These are phyloP conservation scores for Gyromitra esculenta DNA, from an alignment of 2,329 filamentous ascomycete genomes.

Conservation along the genomic window DNA sequence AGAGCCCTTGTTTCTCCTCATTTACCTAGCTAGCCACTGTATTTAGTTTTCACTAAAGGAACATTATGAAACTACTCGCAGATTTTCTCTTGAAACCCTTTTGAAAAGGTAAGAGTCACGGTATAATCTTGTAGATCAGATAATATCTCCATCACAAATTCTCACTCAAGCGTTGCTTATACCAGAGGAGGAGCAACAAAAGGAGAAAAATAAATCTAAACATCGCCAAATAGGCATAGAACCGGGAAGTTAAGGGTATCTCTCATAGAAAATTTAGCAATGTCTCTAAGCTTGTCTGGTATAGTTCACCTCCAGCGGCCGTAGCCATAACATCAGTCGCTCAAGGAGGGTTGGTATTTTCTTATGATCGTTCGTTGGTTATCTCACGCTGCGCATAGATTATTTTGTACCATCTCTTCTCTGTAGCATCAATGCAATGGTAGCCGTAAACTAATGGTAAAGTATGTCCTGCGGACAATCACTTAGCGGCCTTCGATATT, in stretches of 20 bases:
- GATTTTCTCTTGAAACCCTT: not conserved
- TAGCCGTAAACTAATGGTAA: not conserved
- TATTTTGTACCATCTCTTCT: no score
- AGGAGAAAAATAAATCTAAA: no score
- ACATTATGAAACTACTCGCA: slow-evolving; percentile 1
- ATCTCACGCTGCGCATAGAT: no score
- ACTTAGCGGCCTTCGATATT: not conserved
- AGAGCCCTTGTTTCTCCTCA: not conserved
- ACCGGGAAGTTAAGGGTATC: no score
- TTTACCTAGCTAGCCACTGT: not conserved
- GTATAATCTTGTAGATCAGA: not conserved
- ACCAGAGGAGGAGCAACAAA: not conserved
- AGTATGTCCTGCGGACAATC: not conserved
- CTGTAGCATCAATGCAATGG: not conserved
- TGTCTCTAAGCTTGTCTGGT: no score
- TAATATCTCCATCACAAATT: not conserved
- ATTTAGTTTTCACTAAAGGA: not conserved
- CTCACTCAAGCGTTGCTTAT: not conserved
- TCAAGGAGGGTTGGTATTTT: no score
- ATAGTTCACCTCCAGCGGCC: no score
- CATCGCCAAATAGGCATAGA: no score
- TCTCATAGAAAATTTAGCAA: no score
- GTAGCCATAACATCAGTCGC: no score
- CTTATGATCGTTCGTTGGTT: no score
- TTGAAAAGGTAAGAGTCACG: no score